Percentiles rank a stretch among this genome's conserved stretches.
Evolutionary conservation across 2,329 filamentous ascomycete species (phyloP).

Genomic region (Cylindrodendrum hubeiense): DNA sequence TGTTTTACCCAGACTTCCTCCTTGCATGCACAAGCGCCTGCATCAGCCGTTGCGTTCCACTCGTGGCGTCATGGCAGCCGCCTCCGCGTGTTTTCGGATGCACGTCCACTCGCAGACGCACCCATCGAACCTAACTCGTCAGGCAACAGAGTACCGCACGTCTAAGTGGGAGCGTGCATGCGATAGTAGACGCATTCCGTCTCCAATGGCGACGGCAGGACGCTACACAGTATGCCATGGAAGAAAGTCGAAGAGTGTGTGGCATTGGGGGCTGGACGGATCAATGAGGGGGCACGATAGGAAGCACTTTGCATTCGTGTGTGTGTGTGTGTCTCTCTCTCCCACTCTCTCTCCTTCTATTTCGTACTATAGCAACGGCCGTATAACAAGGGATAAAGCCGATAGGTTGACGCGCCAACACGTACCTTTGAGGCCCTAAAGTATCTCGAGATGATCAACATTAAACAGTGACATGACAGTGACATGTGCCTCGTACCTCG

Average conservation of each 20-base stretch:
- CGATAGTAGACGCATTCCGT: background rate
- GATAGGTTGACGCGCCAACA: slow-evolving; percentile 13
- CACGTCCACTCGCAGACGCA: background rate
- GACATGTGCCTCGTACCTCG: background rate
- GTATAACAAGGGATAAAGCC: background rate
- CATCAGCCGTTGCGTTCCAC: background rate
- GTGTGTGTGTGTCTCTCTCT: background rate
- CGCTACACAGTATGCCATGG: background rate
- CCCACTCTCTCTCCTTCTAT: no score
- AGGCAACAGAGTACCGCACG: background rate
- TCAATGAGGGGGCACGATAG: background rate
- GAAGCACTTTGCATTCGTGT: background rate
- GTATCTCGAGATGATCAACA: slow-evolving; percentile 1
- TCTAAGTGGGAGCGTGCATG: background rate
- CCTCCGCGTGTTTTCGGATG: slow-evolving; percentile 1
- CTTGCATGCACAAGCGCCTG: background rate
- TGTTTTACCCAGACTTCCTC: background rate
- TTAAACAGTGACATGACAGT: no score
- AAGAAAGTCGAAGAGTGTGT: background rate
- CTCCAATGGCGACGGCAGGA: background rate
- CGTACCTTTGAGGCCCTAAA: background rate
- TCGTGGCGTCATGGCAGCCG: background rate
- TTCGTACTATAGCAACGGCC: slow-evolving; percentile 5
- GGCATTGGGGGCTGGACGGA: background rate
- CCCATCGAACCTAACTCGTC: background rate